These are phyloP conservation scores for Talaromyces funiculosus DNA, from an alignment of 2,329 filamentous ascomycete species.

Conservation along the genomic window DNA sequence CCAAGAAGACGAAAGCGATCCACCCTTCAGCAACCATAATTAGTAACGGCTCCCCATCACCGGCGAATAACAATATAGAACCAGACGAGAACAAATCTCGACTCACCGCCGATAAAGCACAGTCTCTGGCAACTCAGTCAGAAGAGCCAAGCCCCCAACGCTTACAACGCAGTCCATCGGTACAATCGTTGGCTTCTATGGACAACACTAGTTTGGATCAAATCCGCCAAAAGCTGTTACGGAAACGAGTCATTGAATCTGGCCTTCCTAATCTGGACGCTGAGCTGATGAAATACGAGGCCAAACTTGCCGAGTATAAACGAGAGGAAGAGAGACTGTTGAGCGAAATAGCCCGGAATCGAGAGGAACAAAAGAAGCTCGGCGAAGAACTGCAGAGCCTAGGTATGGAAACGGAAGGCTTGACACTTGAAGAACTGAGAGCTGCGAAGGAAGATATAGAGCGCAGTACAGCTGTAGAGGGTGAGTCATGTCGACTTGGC, in stretches of 20 bases:
- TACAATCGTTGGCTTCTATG: constrained; percentile 19
- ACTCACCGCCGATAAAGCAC: background rate
- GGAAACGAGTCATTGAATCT: constrained; percentile 46
- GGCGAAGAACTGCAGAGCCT: constrained; percentile 46
- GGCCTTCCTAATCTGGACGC: constrained; percentile 43
- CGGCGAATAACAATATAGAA: background rate
- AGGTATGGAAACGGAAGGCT: constrained; percentile 44
- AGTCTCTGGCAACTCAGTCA: background rate
- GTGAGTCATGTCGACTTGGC: constrained; percentile 8
- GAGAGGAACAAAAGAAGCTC: constrained; percentile 39
- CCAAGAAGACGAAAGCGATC: constrained; percentile 35
- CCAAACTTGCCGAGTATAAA: constrained; percentile 26
- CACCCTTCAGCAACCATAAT: constrained; percentile 17
- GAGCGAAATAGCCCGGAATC: constrained; percentile 43
- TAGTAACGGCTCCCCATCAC: background rate
- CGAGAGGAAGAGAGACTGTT: constrained; percentile 37
- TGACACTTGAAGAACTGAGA: constrained; percentile 42
- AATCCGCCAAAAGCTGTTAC: constrained; percentile 34
- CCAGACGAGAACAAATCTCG: constrained; percentile 5
- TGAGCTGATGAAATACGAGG: constrained; percentile 37
- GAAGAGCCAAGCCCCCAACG: background rate
- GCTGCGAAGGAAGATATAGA: constrained; percentile 25
- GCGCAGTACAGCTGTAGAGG: constrained; percentile 13
- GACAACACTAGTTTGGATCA: constrained; percentile 23
- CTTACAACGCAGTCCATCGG: constrained; percentile 17